Conservation (phyloP, 2,329 filamentous ascomycete species). For the Arachnomyces sp. region DNA sequence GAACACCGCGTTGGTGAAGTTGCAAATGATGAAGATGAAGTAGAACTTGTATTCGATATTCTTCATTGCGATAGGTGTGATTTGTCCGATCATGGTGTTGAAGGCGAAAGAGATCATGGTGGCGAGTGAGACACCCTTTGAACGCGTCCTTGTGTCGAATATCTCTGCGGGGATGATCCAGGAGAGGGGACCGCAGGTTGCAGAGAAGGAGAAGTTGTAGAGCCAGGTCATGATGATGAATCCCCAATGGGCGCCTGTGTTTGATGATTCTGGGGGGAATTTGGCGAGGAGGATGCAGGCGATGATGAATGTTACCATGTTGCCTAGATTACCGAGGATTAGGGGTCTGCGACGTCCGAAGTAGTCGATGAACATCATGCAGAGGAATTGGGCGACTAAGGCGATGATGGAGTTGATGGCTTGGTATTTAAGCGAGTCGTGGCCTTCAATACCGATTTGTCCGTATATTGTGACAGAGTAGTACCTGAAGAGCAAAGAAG, state of each 20-base stretch:
- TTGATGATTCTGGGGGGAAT: conserved; percentile 54
- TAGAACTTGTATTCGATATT: conserved; percentile 50
- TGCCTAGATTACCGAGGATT: conserved; percentile 63
- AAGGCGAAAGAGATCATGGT: conserved; percentile 67
- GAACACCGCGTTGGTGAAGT: conserved; percentile 59
- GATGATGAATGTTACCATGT: conserved; percentile 64
- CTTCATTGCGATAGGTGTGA: conserved; percentile 54
- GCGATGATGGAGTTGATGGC: conserved; percentile 66
- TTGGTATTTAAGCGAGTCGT: conserved; percentile 64
- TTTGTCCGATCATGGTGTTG: conserved; percentile 67
- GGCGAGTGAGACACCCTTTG: conserved; percentile 66
- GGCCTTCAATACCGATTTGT: conserved; percentile 58
- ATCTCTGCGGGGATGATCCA: conserved; percentile 58
- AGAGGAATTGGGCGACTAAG: conserved; percentile 58
- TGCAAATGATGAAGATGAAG: conserved; percentile 57
- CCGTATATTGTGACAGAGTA: conserved; percentile 59
- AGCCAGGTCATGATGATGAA: conserved; percentile 72
- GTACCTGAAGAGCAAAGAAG: conserved; percentile 37
- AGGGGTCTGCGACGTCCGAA: conserved; percentile 64
- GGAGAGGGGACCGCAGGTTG: conserved; percentile 60
- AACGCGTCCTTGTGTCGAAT: conserved; percentile 67
- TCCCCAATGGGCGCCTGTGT: conserved; percentile 55
- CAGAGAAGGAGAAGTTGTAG: conserved; percentile 70
- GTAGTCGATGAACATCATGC: conserved; percentile 57
- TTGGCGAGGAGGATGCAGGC: conserved; percentile 48